phyloP scores from a whole-genome alignment of 1,139 yeast species.

The Geotrichum restrictum region DNA sequence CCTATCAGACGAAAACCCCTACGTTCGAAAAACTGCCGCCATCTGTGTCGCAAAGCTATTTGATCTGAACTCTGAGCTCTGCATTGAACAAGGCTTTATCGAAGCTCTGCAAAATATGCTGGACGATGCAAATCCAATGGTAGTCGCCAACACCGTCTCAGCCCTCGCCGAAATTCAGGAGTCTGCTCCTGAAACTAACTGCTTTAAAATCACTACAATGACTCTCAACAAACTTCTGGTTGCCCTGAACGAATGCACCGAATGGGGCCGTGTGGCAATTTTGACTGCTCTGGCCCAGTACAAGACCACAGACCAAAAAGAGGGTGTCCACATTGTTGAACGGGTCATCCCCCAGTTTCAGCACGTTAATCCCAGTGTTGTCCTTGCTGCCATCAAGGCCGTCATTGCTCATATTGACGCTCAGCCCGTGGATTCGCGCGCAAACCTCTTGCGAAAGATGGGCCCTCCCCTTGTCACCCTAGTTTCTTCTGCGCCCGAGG shows the following conservation, averaged over 20 bases:
- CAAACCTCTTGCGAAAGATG: slow-evolving; percentile 59
- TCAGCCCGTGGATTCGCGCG: slow-evolving; percentile 46
- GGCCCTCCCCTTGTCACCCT: slow-evolving; percentile 91
- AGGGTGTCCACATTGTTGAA: slow-evolving; percentile 83
- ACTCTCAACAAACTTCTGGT: slow-evolving; percentile 63
- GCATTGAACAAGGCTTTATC: slow-evolving; percentile 83
- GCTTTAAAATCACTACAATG: slow-evolving; percentile 44
- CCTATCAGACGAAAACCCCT: slow-evolving; percentile 87
- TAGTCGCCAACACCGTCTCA: slow-evolving; percentile 80
- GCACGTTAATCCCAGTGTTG: slow-evolving; percentile 96
- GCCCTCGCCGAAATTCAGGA: slow-evolving; percentile 81
- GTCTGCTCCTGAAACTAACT: slow-evolving; percentile 53
- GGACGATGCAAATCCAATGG: slow-evolving; percentile 93
- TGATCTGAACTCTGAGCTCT: slow-evolving; percentile 75
- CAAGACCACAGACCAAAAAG: slow-evolving; percentile 51
- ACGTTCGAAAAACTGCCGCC: slow-evolving; percentile 96
- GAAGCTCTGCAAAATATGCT: slow-evolving; percentile 64
- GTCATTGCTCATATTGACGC: slow-evolving; percentile 67
- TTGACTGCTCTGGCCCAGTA: slow-evolving; percentile 77
- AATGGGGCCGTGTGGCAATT: slow-evolving; percentile 96
- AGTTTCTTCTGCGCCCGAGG: slow-evolving; percentile 84
- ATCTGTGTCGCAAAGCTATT: slow-evolving; percentile 94
- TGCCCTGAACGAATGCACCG: slow-evolving; percentile 94
- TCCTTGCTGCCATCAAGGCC: slow-evolving; percentile 78
- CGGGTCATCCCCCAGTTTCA: slow-evolving; percentile 93